These are phyloP conservation scores for Capsicum baccatum DNA, from an alignment of 257 asterid species.

Conservation along the genomic window DNA sequence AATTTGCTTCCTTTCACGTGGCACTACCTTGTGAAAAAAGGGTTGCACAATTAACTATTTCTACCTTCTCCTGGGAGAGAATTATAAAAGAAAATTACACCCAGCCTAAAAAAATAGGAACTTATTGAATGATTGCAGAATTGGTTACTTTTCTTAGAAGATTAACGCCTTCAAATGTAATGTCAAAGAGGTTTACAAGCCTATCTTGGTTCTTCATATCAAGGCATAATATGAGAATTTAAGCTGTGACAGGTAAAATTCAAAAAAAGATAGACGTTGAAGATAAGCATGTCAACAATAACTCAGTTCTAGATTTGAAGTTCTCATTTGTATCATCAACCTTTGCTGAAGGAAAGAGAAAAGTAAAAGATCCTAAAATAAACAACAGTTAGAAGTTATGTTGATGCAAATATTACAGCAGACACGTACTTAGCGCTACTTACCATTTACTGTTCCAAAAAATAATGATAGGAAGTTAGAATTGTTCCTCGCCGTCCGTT, in stretches of 20 bases:
- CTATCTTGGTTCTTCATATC: not conserved
- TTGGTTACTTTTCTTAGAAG: not conserved
- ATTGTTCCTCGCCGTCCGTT: not conserved
- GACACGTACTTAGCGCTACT: not conserved
- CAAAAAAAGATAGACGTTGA: not conserved
- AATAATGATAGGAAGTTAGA: not conserved
- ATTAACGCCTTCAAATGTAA: conserved; percentile 6
- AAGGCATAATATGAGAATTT: not conserved
- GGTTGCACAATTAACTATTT: not conserved
- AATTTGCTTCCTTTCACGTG: not conserved
- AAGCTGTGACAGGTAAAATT: not conserved
- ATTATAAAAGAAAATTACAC: not conserved
- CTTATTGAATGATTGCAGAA: not conserved
- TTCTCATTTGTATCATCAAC: conserved; percentile 18
- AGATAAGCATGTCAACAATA: not conserved
- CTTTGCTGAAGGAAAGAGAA: not conserved
- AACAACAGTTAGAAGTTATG: conserved; percentile 15
- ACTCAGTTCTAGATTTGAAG: conserved; percentile 1
- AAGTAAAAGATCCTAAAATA: conserved; percentile 24
- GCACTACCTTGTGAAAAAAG: not conserved
- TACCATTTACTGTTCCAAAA: not conserved
- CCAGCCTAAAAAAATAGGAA: not conserved
- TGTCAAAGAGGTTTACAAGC: not conserved
- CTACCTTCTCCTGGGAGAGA: conserved; percentile 13
- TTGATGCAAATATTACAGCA: not conserved